These are phyloP conservation scores for Filosporella fistucella DNA, from an alignment of 495 filamentous ascomycete species.

Conservation along the genomic window DNA sequence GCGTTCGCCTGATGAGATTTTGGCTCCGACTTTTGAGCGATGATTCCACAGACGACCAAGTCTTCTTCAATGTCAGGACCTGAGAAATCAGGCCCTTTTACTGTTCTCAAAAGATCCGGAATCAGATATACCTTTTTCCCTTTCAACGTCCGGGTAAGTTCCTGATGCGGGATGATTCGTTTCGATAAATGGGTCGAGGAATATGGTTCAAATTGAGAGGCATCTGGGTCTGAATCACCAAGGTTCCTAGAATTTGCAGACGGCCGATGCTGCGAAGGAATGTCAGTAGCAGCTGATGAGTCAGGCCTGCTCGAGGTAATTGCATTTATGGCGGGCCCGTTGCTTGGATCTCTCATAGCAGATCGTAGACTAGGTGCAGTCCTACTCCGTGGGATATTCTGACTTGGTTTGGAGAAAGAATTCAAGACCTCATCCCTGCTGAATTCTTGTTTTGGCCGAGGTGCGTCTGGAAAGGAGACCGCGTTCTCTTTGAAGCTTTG, in stretches of 20 bases:
- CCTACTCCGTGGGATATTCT: slow-evolving; percentile 43
- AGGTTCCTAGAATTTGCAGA: slow-evolving; percentile 20
- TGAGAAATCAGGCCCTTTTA: slow-evolving; percentile 81
- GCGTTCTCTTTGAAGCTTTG: slow-evolving; percentile 60
- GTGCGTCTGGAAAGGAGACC: slow-evolving; percentile 44
- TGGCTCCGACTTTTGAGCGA: slow-evolving; percentile 82
- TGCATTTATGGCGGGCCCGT: too few species aligned
- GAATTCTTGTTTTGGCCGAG: slow-evolving; percentile 44
- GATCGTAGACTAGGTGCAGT: slow-evolving; percentile 43
- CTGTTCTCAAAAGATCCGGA: slow-evolving; percentile 73
- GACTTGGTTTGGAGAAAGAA: slow-evolving; percentile 28
- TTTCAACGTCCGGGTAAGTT: slow-evolving; percentile 67
- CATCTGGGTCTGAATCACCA: slow-evolving; percentile 30
- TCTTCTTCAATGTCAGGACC: slow-evolving; percentile 82
- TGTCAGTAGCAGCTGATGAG: background rate
- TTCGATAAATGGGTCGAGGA: slow-evolving; percentile 81
- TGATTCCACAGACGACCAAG: slow-evolving; percentile 79
- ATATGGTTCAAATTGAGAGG: slow-evolving; percentile 68
- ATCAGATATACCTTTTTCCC: slow-evolving; percentile 74
- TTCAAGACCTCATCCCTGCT: slow-evolving; percentile 62
- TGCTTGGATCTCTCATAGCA: slow-evolving; percentile 14
- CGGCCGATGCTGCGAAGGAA: slow-evolving; percentile 18
- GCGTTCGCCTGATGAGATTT: slow-evolving; percentile 41
- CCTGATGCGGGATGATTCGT: slow-evolving; percentile 79
- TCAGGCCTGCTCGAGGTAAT: slow-evolving; percentile 4